These are phyloP conservation scores for Gossypium schwendimanii DNA, from an alignment of 441 rosid genomes.

Conservation along the genomic window DNA sequence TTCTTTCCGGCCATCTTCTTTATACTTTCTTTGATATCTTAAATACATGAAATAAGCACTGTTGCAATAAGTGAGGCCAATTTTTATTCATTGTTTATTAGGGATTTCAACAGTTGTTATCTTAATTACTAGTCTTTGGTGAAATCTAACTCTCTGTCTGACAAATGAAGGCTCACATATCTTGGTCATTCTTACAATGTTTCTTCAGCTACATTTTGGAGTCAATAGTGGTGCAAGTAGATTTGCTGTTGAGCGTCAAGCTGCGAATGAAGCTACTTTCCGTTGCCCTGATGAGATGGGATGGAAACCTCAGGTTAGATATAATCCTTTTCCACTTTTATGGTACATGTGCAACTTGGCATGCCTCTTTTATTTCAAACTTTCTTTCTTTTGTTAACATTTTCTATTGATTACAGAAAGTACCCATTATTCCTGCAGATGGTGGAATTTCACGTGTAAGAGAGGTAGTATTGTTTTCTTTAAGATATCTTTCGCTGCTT, in stretches of 20 bases:
- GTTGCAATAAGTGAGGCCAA: background rate
- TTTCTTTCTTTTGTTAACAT: conserved; percentile 5
- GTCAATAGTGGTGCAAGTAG: conserved; percentile 88
- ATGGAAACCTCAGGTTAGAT: conserved; percentile 91
- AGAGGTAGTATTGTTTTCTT: conserved; percentile 40
- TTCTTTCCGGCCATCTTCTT: background rate
- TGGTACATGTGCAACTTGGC: background rate
- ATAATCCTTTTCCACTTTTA: conserved; percentile 1
- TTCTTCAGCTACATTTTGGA: conserved; percentile 78
- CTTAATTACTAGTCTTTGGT: background rate
- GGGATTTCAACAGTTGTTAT: conserved; percentile 5
- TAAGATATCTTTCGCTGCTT: background rate
- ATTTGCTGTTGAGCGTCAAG: conserved; percentile 84
- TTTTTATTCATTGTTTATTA: background rate
- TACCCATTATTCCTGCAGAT: conserved; percentile 69
- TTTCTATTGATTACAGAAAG: conserved; percentile 48
- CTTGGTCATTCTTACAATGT: background rate
- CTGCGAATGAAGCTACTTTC: conserved; percentile 93
- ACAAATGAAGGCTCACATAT: background rate
- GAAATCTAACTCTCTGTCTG: background rate
- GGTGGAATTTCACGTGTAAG: conserved; percentile 62
- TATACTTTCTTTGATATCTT: background rate
- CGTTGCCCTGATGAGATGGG: conserved; percentile 97
- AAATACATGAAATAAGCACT: background rate
- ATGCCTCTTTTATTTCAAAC: background rate